A percentile compares a stretch with the other conserved stretches of the same genome.
Evolutionary conservation across 129 eudicot genomes (phyloP).

Genomic region (Logfia minima): DNA sequence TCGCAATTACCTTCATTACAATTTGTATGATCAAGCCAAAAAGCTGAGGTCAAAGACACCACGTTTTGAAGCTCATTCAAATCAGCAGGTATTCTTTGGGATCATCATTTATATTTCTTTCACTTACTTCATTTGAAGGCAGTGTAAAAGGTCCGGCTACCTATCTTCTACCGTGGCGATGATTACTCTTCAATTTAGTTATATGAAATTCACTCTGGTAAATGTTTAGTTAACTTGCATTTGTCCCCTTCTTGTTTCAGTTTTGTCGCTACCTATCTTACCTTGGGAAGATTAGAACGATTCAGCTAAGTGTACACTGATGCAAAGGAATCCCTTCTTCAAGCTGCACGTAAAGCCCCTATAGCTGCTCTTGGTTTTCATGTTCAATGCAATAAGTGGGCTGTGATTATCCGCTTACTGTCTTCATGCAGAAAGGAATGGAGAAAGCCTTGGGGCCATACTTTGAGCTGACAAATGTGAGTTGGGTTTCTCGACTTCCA

Average conservation of each 20-base stretch:
- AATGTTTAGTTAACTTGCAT: background rate
- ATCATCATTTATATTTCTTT: background rate
- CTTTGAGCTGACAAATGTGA: constrained; percentile 97
- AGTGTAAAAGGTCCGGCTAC: background rate
- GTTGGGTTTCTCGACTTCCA: constrained; percentile 21
- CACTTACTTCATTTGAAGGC: background rate
- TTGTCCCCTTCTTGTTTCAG: constrained; percentile 42
- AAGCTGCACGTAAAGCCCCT: constrained; percentile 99
- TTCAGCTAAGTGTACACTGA: constrained; percentile 96
- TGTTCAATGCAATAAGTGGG: constrained; percentile 97
- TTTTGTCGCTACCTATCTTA: constrained; percentile 93
- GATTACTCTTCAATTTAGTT: background rate
- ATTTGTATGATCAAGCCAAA: constrained; percentile 95
- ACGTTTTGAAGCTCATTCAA: constrained; percentile 97
- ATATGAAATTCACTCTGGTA: background rate
- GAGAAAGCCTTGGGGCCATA: constrained; percentile 90
- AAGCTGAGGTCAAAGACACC: constrained; percentile 98
- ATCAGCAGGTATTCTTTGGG: constrained; percentile 73
- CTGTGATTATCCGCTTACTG: constrained; percentile 88
- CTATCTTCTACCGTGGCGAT: background rate
- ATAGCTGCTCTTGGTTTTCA: constrained; percentile 95
- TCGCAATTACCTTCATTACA: constrained; percentile 92
- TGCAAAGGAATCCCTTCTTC: constrained; percentile 95
- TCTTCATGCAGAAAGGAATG: constrained; percentile 99
- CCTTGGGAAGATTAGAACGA: constrained; percentile 93